Evolutionary conservation across 1,284 basidiomycete species (phyloP), one percentile per base, ranked within the genome.

Genomic region (Pterula multifida): DNA sequence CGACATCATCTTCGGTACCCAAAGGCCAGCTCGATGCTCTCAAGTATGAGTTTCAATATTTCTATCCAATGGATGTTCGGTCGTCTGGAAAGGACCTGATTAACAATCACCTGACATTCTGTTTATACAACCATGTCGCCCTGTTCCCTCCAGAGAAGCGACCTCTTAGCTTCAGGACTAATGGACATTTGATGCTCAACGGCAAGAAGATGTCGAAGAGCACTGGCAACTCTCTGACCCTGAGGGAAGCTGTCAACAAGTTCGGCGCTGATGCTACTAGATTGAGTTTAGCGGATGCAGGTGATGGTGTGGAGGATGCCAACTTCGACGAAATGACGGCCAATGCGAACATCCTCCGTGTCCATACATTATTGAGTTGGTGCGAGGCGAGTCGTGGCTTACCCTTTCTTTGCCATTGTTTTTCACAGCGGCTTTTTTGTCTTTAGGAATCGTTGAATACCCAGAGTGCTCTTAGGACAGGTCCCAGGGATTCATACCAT

Each of bases 261-360:
- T 95, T 94, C 61, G 92, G 91, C 50, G 89, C 92, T 22, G 91
- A 95, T 63, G 91, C 95, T 28, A 95, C 90, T 60, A 78, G 96
- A 55, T 70, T 98, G 69, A 81, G 83, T 35, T 76, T 99, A 62
- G 96, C 96, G 32, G 95, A 98, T 70, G 93, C 94, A 23, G 96
- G 96, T 26, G 96, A 98, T 65, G 91, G 93, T 53, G 82, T 98
- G 60, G 94, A 97, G 65, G 95, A 98, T 67, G 90, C 86, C 50
- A 98, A 98, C 73, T 99, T 98, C 60, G 96, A 99, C 65, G 96
- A 98, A 75, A 92, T 93, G 71, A 91, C 89, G 11, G 96, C 96
- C 17, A 99, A 98, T 63, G 94, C 96, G 19, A 94, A 93, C 58
- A 98, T 99, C 63, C 70, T 98, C 61, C 81, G 96, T 54, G 71